phyloP scores from a whole-genome alignment of 192 early-diverging fungal genomes.

The Allomyces javanicus region DNA sequence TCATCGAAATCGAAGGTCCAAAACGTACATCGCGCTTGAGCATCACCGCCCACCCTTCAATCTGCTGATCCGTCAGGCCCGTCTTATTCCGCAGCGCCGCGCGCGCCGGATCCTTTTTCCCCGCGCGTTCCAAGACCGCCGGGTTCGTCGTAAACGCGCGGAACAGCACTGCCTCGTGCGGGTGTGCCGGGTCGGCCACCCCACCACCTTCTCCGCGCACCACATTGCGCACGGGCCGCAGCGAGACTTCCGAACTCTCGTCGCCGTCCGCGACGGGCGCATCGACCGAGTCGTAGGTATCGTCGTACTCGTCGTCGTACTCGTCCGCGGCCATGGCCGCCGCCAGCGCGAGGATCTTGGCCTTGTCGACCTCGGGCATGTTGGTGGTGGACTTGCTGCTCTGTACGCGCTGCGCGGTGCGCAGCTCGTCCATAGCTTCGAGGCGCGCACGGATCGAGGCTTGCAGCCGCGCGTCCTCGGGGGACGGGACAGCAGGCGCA shows the following conservation, averaged over 20 bases:
- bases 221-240: neutral
- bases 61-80: neutral
- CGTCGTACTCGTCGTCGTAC: neutral
- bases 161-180: neutral
- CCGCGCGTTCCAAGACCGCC: neutral
- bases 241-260: neutral
- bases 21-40: neutral
- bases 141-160: neutral
- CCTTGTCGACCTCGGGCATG: neutral
- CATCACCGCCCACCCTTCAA: neutral
- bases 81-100: neutral
- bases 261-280: neutral
- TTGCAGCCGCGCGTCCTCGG: neutral
- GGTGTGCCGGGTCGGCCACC: neutral
- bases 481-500: neutral
- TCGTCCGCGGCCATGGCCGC: neutral
- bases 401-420: neutral
- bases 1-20: neutral
- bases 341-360: neutral
- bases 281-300: neutral
- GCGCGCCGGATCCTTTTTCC: neutral
- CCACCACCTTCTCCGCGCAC: neutral
- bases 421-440: neutral
- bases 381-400: neutral
- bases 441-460: neutral